Percentiles rank a stretch among this genome's conserved stretches.
phyloP scores from a whole-genome alignment of 208 protist species.

The Trichomonas vaginalis region DNA sequence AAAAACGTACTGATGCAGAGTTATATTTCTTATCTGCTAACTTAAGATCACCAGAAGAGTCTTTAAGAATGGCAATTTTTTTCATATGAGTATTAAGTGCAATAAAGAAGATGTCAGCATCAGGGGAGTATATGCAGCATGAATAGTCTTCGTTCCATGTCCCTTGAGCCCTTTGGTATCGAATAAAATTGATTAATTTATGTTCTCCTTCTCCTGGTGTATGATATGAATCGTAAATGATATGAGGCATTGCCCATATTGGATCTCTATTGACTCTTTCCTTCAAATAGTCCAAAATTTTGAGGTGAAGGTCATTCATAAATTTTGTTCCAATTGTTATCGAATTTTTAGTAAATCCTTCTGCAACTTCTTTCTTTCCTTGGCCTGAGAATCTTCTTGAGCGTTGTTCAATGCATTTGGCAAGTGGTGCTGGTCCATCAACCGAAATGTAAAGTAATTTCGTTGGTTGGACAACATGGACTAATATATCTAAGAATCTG shows the following conservation, averaged over 20 bases:
- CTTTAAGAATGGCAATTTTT: not conserved
- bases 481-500: not conserved
- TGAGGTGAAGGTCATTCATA: not conserved
- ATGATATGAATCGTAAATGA: not conserved
- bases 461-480: not conserved
- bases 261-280: not conserved
- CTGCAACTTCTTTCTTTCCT: not conserved
- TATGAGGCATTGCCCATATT: not conserved
- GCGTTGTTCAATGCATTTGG: not conserved
- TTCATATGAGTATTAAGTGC: not conserved
- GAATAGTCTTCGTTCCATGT: not conserved
- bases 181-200: not conserved
- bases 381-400: not conserved
- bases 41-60: not conserved
- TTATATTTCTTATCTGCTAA: not conserved
- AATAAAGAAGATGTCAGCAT: not conserved
- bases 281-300: not conserved
- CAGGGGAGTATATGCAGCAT: not conserved
- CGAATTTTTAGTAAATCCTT: not conserved
- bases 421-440: not conserved
- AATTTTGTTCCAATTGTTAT: not conserved
- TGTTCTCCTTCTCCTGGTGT: conserved; percentile 15
- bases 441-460: not conserved
- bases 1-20: not conserved
- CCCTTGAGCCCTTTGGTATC: too few relatives aligned